These are phyloP conservation scores for Colletotrichum sp. DNA, from an alignment of 2,329 filamentous ascomycete genomes.

Conservation along the genomic window DNA sequence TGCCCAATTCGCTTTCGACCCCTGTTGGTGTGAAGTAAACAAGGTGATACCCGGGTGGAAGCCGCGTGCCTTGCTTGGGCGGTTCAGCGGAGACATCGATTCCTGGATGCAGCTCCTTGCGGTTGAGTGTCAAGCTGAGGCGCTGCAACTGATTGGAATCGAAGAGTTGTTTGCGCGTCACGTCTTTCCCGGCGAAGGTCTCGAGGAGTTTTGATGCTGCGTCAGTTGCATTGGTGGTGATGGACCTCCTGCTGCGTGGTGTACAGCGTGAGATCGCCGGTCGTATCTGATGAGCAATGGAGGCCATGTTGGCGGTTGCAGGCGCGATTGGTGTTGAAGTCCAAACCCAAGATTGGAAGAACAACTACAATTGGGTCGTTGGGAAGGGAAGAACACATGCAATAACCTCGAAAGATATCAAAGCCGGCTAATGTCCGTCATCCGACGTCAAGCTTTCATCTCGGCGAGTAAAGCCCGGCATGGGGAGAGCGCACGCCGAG, in stretches of 20 bases:
- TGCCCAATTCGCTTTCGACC: conserved; percentile 58
- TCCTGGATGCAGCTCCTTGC: conserved; percentile 42
- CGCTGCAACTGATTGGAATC: conserved; percentile 70
- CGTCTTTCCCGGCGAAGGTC: conserved; percentile 30
- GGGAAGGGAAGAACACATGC: background rate
- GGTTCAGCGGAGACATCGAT: conserved; percentile 41
- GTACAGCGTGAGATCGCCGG: background rate
- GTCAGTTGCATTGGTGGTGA: background rate
- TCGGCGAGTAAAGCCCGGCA: background rate
- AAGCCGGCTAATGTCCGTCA: background rate
- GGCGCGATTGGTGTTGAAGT: background rate
- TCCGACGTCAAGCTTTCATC: background rate
- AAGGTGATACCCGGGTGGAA: conserved; percentile 67
- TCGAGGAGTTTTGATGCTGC: conserved; percentile 37
- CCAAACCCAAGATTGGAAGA: background rate
- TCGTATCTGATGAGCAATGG: background rate
- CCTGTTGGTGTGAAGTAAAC: conserved; percentile 67
- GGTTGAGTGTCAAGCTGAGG: conserved; percentile 62
- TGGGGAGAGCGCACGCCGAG: background rate
- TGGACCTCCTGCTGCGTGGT: background rate
- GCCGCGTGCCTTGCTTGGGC: conserved; percentile 47
- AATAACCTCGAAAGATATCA: background rate
- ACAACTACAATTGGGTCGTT: background rate
- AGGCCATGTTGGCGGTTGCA: background rate
- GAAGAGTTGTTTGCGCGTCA: conserved; percentile 50